phyloP scores from a whole-genome alignment of 768 basidiomycete species.

The Ephemerocybe angulata region DNA sequence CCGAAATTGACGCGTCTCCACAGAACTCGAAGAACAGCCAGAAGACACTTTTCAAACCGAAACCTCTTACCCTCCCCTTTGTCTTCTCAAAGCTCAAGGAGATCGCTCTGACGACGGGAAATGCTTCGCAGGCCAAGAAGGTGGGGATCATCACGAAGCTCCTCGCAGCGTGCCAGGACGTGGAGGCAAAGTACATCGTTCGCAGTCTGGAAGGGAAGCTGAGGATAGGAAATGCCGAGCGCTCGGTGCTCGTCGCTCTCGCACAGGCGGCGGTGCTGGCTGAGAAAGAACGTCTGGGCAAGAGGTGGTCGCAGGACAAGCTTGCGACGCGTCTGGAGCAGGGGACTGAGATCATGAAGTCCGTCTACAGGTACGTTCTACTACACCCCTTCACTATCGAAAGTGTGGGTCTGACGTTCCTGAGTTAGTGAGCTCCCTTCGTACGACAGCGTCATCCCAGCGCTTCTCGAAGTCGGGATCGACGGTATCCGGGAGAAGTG shows the following conservation, averaged over 20 bases:
- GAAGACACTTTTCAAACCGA: slow-evolving; percentile 92
- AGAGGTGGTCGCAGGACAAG: slow-evolving; percentile 73
- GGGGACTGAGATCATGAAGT: slow-evolving; percentile 73
- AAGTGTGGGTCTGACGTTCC: slow-evolving; percentile 2
- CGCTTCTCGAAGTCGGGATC: slow-evolving; percentile 76
- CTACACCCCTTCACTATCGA: background rate
- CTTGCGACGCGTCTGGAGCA: slow-evolving; percentile 71
- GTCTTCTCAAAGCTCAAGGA: slow-evolving; percentile 90
- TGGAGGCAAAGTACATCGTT: slow-evolving; percentile 95
- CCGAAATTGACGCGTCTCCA: background rate
- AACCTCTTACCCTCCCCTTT: slow-evolving; percentile 79
- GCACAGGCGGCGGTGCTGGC: slow-evolving; percentile 87
- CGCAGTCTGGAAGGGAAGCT: slow-evolving; percentile 95
- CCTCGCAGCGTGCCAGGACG: slow-evolving; percentile 84
- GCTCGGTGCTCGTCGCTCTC: slow-evolving; percentile 91
- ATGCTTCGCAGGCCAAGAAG: slow-evolving; percentile 91
- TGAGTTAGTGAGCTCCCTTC: slow-evolving; percentile 80
- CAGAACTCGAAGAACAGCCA: slow-evolving; percentile 93
- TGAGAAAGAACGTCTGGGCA: slow-evolving; percentile 66
- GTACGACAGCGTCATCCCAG: slow-evolving; percentile 91
- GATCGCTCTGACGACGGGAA: slow-evolving; percentile 82
- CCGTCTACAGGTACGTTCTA: slow-evolving; percentile 78
- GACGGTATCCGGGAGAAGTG: slow-evolving; percentile 66
- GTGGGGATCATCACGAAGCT: slow-evolving; percentile 93
- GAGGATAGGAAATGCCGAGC: slow-evolving; percentile 94